Base-by-base conservation (phyloP, 2,329 filamentous ascomycete genomes). In the Sarocladium brachiariae region DNA sequence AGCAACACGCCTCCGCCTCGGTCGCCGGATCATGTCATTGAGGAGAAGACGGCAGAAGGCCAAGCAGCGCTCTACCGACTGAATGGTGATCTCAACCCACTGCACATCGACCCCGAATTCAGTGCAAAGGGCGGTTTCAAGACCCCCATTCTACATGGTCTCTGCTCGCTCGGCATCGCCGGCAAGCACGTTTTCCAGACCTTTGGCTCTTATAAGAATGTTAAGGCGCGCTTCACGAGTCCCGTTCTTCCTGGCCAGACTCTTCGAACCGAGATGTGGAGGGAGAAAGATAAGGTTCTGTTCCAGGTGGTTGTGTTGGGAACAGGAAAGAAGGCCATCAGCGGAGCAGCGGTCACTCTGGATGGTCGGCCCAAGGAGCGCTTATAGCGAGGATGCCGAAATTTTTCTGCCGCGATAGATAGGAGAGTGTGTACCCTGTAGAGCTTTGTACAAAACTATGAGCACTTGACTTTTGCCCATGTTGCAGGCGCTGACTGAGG, bases 51-150 rank as follows among this genome's bases (percentile, higher is more conserved):
- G 4, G 85, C 81, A 0, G 86, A 91, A 60, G 90, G 96, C 63
- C 91, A 97, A 73, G 93, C 93, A 6, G 90, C 88, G 7, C 70
- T 99, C 50, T 99, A 99, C 78, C 83, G 93, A 31, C 76, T 97
- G 50, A 93, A 87, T 59, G 93, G 93, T 43, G 93, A 99, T 70
- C 2, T 14, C 38, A 77, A 74, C 75, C 93, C 93, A 11, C 82
- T 99, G 2, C 93, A 99, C 73, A 86, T 99, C 55, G 93, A 97
- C 68, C 92, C 93, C 1, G 80, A 83, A 43, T 97, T 99, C 70
- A 89, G 88, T 71, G 92, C 92, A 74, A 84, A 95, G 59, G 92
- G 92, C 52, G 93, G 93, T 52, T 97, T 97, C 81, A 86, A 93
- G 71, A 81, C 75, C 24, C 93, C 93, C 9, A 99, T 99, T 65